phyloP scores from a whole-genome alignment of 768 basidiomycete species.

The Amanita thiersii region DNA sequence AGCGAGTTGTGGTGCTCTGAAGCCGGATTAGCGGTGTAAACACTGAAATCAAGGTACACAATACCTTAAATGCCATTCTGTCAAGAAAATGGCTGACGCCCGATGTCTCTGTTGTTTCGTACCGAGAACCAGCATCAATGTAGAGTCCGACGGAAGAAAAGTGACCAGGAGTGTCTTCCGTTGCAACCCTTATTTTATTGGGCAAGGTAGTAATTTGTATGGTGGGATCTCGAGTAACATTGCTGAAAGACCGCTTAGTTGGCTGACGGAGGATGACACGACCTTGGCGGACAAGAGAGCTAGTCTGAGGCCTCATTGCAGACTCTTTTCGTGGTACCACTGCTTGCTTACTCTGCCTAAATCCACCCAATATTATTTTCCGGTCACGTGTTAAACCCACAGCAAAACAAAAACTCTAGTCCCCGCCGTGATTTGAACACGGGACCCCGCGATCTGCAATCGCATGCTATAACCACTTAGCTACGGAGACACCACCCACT shows the following conservation, averaged over 20 bases:
- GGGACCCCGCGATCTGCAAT: slow-evolving; percentile 8
- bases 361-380: no score
- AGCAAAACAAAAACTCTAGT: not conserved
- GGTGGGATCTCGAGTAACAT: slow-evolving; percentile 20
- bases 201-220: slow-evolving; percentile 77
- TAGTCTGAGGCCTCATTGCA: slow-evolving; percentile 33
- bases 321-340: not conserved
- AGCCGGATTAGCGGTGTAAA: not conserved
- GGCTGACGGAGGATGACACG: slow-evolving; percentile 16
- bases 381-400: not conserved
- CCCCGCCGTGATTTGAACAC: slow-evolving; percentile 10
- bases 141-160: slow-evolving; percentile 93
- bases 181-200: slow-evolving; percentile 88
- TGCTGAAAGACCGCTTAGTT: slow-evolving; percentile 13
- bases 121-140: slow-evolving; percentile 88
- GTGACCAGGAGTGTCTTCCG: slow-evolving; percentile 85
- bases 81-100: slow-evolving; percentile 93
- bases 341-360: no score
- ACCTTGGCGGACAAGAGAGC: slow-evolving; percentile 29
- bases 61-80: slow-evolving; percentile 93
- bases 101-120: slow-evolving; percentile 63
- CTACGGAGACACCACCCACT: slow-evolving; percentile 4
- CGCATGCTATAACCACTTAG: slow-evolving; percentile 7
- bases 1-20: slow-evolving; percentile 68
- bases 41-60: slow-evolving; percentile 6